phyloP scores from a whole-genome alignment of 441 rosid genomes.

The Kokia cookei region DNA sequence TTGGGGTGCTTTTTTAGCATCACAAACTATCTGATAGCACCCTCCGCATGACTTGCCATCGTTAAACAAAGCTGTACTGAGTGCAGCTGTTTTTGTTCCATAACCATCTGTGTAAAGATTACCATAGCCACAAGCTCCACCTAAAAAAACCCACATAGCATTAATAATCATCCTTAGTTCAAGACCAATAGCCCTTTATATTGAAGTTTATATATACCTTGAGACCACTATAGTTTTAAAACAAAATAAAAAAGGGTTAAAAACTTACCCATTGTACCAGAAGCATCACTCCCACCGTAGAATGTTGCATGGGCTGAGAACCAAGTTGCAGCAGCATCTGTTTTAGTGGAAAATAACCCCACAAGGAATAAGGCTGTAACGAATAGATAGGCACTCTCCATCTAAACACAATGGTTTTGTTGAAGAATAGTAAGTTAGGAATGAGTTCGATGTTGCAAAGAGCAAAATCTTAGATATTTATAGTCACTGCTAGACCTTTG shows the following conservation, averaged over 20 bases:
- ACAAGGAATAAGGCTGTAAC: conserved; percentile 9
- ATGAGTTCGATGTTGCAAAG: conserved; percentile 10
- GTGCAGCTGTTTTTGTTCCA: conserved; percentile 46
- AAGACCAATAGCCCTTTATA: not conserved
- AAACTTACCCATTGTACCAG: conserved; percentile 63
- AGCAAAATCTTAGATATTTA: conserved; percentile 16
- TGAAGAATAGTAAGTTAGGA: not conserved
- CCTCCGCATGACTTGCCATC: conserved; percentile 60
- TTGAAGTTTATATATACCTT: not conserved
- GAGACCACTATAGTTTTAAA: not conserved
- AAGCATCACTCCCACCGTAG: conserved; percentile 66
- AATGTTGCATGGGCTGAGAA: conserved; percentile 63
- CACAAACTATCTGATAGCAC: conserved; percentile 59
- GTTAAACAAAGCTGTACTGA: conserved; percentile 64
- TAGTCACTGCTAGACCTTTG: conserved; percentile 1
- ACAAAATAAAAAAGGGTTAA: not conserved
- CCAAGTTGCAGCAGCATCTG: conserved; percentile 43
- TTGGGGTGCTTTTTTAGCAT: conserved; percentile 41
- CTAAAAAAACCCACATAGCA: conserved; percentile 15
- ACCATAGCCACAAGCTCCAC: conserved; percentile 84
- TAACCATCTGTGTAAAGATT: conserved; percentile 53
- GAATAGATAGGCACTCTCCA: conserved; percentile 22
- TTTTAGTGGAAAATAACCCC: conserved; percentile 20
- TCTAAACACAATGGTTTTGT: not conserved
- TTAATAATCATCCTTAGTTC: not conserved